Percentiles rank a stretch among this genome's conserved stretches.
Evolutionary conservation across 257 asterid genomes (phyloP).

Genomic region (Jacaranda copaia): DNA sequence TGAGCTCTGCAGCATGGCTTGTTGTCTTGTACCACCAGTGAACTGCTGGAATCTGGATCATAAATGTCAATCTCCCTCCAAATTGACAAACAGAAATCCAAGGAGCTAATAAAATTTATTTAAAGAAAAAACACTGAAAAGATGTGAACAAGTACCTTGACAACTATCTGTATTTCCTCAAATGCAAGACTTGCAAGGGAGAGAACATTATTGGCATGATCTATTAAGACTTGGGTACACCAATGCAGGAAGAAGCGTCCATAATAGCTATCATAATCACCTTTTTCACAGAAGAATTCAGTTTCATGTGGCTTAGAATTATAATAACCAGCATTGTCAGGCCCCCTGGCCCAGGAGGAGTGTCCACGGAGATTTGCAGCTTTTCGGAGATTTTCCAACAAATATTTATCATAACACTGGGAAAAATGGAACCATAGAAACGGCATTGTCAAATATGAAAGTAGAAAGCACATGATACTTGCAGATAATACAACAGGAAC

Average conservation of each 20-base stretch:
- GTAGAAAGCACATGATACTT: not conserved
- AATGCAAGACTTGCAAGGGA: slow-evolving; percentile 68
- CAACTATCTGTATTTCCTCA: slow-evolving; percentile 61
- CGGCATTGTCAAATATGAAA: not conserved
- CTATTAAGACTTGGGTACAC: slow-evolving; percentile 63
- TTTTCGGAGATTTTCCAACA: slow-evolving; percentile 60
- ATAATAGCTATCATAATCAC: slow-evolving; percentile 74
- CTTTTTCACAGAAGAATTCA: slow-evolving; percentile 72
- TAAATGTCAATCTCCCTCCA: slow-evolving; percentile 23
- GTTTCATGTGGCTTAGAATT: slow-evolving; percentile 77
- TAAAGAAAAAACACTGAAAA: not conserved
- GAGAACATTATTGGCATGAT: slow-evolving; percentile 70
- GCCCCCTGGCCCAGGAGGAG: slow-evolving; percentile 69
- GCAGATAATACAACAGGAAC: slow-evolving; percentile 10
- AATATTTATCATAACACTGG: slow-evolving; percentile 76
- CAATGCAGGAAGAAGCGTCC: slow-evolving; percentile 77
- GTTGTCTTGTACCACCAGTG: slow-evolving; percentile 80
- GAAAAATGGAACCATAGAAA: slow-evolving; percentile 26
- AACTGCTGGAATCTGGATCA: slow-evolving; percentile 66
- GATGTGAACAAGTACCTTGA: slow-evolving; percentile 53
- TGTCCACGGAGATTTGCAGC: slow-evolving; percentile 76
- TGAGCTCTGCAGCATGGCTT: slow-evolving; percentile 85
- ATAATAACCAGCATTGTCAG: slow-evolving; percentile 77
- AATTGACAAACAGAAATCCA: not conserved
- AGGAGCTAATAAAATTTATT: not conserved